These are phyloP conservation scores for Haplosporangium gracile DNA, from an alignment of 192 early-diverging fungal genomes.

Conservation along the genomic window DNA sequence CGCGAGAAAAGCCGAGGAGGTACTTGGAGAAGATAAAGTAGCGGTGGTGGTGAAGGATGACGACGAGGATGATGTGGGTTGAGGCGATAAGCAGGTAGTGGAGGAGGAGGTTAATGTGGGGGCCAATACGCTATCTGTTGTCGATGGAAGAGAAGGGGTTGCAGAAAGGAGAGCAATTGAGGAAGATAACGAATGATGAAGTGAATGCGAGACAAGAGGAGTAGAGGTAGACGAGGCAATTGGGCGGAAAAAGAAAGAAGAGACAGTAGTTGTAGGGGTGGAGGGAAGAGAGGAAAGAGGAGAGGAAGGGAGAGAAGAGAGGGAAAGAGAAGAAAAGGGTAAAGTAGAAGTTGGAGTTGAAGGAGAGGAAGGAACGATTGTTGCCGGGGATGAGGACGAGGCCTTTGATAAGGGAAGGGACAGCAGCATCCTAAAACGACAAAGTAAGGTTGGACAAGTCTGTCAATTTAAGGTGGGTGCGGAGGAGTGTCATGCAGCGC, in stretches of 20 bases:
- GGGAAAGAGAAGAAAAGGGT: background rate
- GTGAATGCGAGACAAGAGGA: background rate
- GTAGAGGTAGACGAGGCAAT: background rate
- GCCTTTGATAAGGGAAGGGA: conserved; percentile 7
- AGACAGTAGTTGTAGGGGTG: background rate
- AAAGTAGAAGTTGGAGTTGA: background rate
- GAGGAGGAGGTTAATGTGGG: background rate
- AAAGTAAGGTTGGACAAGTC: background rate
- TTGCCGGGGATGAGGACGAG: background rate
- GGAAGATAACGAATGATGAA: background rate
- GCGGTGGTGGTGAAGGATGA: conserved; percentile 5
- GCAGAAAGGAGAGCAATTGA: conserved; percentile 8
- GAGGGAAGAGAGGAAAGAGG: background rate
- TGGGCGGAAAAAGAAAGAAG: background rate
- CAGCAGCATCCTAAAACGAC: background rate
- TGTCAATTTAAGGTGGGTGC: background rate
- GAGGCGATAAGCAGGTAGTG: conserved; percentile 23
- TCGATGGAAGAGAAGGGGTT: background rate
- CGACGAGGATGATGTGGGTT: conserved; percentile 35
- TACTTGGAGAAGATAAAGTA: background rate
- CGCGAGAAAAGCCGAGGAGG: background rate
- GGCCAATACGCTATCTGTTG: background rate
- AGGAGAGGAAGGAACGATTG: background rate
- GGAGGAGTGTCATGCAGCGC: background rate
- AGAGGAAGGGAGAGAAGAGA: background rate